Evolutionary conservation across 805 yeast species (phyloP).

Genomic region (Candida quercuum): DNA sequence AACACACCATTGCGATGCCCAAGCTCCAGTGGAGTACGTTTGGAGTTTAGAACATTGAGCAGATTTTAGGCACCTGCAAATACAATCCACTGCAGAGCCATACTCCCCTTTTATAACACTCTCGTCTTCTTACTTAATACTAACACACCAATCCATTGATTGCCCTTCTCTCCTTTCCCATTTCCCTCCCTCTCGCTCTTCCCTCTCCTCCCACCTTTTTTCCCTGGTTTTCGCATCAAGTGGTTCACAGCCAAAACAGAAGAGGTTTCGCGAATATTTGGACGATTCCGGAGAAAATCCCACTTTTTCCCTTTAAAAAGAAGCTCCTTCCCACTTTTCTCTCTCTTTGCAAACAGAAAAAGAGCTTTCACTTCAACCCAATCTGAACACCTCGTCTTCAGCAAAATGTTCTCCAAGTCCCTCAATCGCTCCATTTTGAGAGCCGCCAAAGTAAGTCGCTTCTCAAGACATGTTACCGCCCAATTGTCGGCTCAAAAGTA

Average conservation of each 20-base stretch:
- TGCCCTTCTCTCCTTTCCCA: neutral
- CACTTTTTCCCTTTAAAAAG: neutral
- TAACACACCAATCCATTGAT: no score
- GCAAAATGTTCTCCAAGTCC: conserved; percentile 14
- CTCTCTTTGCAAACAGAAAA: neutral
- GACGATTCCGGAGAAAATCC: neutral
- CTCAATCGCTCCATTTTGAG: conserved; percentile 15
- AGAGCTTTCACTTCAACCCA: no score
- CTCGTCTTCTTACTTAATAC: no score
- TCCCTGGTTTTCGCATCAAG: no score
- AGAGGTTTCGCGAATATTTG: neutral
- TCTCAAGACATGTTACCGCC: neutral
- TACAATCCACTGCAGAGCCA: no score
- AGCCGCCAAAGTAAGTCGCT: conserved; percentile 14
- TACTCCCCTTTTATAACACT: no score
- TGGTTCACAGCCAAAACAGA: neutral
- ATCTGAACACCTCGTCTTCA: no score
- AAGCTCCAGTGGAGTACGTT: no score
- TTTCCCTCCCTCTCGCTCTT: neutral
- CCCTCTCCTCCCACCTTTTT: neutral
- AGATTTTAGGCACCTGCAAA: no score
- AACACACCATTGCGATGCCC: no score
- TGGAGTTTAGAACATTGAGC: no score
- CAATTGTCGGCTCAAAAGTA: neutral
- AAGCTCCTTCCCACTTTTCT: conserved; percentile 1